phyloP scores from a whole-genome alignment of 345 rosid species.

The Brassica cretica region DNA sequence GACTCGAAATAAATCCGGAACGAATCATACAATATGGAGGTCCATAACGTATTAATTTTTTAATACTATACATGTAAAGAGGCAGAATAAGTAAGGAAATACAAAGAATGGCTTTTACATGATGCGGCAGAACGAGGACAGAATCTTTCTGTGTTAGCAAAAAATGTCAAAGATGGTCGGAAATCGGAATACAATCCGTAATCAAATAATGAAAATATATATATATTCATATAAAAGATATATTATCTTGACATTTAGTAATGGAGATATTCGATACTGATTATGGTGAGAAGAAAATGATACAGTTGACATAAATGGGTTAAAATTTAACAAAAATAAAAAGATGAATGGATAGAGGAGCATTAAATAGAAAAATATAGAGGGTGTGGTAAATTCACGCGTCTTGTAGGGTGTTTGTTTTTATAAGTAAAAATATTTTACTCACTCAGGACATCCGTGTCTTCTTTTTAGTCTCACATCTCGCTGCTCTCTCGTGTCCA shows the following conservation, averaged over 20 bases:
- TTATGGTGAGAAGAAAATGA: neutral
- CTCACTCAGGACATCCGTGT: constrained; percentile 35
- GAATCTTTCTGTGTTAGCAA: constrained; percentile 23
- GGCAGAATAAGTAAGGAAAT: neutral
- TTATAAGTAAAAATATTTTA: neutral
- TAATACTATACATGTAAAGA: neutral
- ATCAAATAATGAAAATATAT: constrained; percentile 42
- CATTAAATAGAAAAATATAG: constrained; percentile 16
- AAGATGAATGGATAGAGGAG: constrained; percentile 1
- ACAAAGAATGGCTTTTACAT: constrained; percentile 27
- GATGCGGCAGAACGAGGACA: constrained; percentile 22
- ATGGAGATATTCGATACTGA: neutral
- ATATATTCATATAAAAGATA: neutral
- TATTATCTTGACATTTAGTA: neutral
- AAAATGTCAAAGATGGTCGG: constrained; percentile 73
- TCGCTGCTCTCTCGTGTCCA: constrained; percentile 19
- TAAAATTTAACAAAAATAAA: neutral
- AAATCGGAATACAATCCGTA: constrained; percentile 74
- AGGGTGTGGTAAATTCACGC: constrained; percentile 26
- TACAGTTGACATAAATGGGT: neutral
- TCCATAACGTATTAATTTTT: constrained; percentile 25
- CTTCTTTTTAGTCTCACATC: neutral
- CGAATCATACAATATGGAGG: constrained; percentile 22
- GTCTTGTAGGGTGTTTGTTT: constrained; percentile 10
- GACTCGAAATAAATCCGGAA: neutral